phyloP scores from a whole-genome alignment of 208 protist species.

The Porcisia deanei region DNA sequence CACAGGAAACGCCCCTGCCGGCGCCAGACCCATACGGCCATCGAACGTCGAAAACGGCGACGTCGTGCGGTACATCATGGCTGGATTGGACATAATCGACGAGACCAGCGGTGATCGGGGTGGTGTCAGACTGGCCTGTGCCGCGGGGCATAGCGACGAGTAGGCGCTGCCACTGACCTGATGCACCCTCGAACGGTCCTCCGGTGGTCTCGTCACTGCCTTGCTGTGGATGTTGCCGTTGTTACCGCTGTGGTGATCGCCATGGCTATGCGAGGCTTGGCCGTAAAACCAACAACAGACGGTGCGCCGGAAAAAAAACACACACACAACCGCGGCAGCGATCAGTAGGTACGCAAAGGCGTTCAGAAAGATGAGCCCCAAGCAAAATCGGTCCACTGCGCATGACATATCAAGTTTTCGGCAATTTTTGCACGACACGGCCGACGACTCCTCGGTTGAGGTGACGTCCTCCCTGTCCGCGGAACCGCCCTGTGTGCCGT shows the following conservation, averaged over 20 bases:
- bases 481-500: constrained; percentile 63
- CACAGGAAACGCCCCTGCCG: not conserved
- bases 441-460: constrained; percentile 11
- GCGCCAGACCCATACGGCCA: not conserved
- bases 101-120: not conserved
- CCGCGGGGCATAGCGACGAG: no score
- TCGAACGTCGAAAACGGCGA: not conserved
- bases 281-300: constrained; percentile 31
- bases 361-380: constrained; percentile 23
- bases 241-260: constrained; percentile 4
- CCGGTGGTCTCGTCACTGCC: not conserved
- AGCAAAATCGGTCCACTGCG: constrained; percentile 21
- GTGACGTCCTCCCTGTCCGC: not conserved
- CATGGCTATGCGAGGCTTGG: not conserved
- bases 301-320: constrained; percentile 28
- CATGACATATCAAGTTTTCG: constrained; percentile 35
- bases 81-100: constrained; percentile 3
- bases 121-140: not conserved
- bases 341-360: constrained; percentile 23
- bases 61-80: not conserved
- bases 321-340: constrained; percentile 16
- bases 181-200: not conserved
- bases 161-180: not conserved
- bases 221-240: not conserved
- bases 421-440: constrained; percentile 28